Evolutionary conservation across 306 rosid species (phyloP).

Genomic region (Vigna radiata): DNA sequence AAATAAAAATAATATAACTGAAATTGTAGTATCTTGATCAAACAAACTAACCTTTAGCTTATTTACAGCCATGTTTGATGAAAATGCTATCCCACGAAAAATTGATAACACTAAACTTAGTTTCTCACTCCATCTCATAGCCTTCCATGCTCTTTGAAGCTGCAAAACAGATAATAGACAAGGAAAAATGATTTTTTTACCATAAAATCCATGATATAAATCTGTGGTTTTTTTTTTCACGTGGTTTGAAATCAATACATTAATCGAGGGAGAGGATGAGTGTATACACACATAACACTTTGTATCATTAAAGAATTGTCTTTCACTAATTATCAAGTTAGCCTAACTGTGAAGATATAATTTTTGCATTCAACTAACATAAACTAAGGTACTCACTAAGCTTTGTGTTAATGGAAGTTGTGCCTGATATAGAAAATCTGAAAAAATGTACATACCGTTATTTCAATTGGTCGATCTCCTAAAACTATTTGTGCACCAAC

Average conservation of each 20-base stretch:
- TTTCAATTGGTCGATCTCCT: slow-evolving; percentile 96
- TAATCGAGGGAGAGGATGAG: background rate
- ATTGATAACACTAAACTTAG: slow-evolving; percentile 69
- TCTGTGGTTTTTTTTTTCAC: no score
- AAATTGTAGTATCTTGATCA: slow-evolving; percentile 39
- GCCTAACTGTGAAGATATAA: no score
- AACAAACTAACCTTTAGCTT: slow-evolving; percentile 62
- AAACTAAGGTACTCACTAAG: no score
- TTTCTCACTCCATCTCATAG: slow-evolving; percentile 78
- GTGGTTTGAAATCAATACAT: background rate
- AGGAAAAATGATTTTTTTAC: background rate
- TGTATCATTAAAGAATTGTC: no score
- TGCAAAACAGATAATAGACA: slow-evolving; percentile 49
- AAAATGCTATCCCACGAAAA: slow-evolving; percentile 75
- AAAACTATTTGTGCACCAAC: slow-evolving; percentile 85
- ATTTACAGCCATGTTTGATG: slow-evolving; percentile 56
- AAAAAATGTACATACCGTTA: slow-evolving; percentile 65
- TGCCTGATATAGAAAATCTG: no score
- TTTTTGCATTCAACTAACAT: no score
- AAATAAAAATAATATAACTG: background rate
- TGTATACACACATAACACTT: no score
- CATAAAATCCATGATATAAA: background rate
- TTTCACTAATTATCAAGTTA: no score
- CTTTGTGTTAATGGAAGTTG: no score
- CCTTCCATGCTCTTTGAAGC: slow-evolving; percentile 95